Conservation (phyloP, 495 filamentous ascomycete genomes). For the Penicillium waksmanii region DNA sequence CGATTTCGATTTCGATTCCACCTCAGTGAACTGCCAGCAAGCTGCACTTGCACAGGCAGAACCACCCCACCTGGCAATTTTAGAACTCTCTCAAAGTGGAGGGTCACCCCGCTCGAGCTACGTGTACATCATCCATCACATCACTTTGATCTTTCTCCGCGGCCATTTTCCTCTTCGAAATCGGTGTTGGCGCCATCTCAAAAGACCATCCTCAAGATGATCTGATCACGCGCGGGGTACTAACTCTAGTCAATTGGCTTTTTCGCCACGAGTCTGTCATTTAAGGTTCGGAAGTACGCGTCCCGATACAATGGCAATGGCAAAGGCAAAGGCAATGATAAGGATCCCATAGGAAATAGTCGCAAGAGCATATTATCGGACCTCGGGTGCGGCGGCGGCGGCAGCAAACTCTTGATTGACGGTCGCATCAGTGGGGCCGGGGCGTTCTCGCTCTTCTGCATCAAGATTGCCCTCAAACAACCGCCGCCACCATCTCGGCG, state of each 20-base stretch:
- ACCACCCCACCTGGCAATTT: not conserved
- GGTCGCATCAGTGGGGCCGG: slow-evolving; percentile 27
- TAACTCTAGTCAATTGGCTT: too few species aligned
- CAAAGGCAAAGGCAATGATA: too few species aligned
- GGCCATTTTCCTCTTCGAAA: too few species aligned
- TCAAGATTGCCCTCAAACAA: slow-evolving; percentile 64
- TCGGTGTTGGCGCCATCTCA: too few species aligned
- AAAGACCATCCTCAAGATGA: too few species aligned
- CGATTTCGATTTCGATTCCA: not conserved
- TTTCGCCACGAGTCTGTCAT: too few species aligned
- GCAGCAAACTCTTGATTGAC: slow-evolving; percentile 42
- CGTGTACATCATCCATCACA: not conserved
- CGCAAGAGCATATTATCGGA: slow-evolving; percentile 28
- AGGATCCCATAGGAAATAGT: too few species aligned
- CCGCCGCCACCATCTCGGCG: slow-evolving; percentile 87
- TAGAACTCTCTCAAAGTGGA: not conserved
- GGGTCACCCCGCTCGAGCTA: not conserved
- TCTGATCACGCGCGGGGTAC: too few species aligned
- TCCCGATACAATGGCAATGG: too few species aligned
- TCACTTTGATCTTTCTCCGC: too few species aligned
- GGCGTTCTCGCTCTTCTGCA: slow-evolving; percentile 5
- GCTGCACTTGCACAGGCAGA: not conserved
- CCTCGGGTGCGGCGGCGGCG: slow-evolving; percentile 44
- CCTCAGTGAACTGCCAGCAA: not conserved
- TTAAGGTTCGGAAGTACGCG: too few species aligned